Base-by-base conservation (phyloP, 345 rosid species). In the Corchorus capsularis region DNA sequence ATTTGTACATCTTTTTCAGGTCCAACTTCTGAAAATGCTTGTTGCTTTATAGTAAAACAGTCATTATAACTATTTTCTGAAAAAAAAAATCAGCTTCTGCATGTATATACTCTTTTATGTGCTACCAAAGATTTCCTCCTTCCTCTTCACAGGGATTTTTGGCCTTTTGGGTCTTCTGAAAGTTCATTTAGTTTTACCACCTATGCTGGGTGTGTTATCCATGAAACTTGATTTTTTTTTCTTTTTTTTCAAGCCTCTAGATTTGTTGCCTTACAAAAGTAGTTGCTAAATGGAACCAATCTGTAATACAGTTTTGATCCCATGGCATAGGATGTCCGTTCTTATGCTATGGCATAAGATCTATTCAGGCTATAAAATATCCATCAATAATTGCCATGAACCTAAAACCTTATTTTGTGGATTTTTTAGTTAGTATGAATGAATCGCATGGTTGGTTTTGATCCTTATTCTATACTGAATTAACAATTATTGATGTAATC, bases 1-100 rank as follows among this genome's bases (percentile, higher is more conserved):
- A 14, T 1, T 19, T 8, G 4, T 50, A 69, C 73, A 15, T 53
- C 56, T 64, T 65, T 14, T 49, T 34, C 53, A 34, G 69, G 60
- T 77, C 7, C 62, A 77, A 54, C 12, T 69, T 11, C 46, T 54
- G 19, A 11, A 72, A 49, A 12, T 11, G 46, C n/a, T 55, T 45
- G 19, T 41, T 45, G 12, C 10, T 43, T 43, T 65, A n/a, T 27
- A 27, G 52, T 20, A 20, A 65, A 43, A 43, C 4, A 19, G 11
- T 65, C 15, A 15, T 41, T 19, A 41, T 4, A 43, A 62, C 3
- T 35, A 35, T 35, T 19, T 55, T 7, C 4, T 2, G 12, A 10
- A 20, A 6, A 55, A n/a, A 10, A 20, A 6, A 55, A n/a, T 8
- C 32, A 2, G 19, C 22, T n/a, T 54, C 11, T n/a, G 59, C n/a